These are phyloP conservation scores for Saccharomycopsis fibuligera DNA, from an alignment of 805 yeast genomes.

Conservation along the genomic window DNA sequence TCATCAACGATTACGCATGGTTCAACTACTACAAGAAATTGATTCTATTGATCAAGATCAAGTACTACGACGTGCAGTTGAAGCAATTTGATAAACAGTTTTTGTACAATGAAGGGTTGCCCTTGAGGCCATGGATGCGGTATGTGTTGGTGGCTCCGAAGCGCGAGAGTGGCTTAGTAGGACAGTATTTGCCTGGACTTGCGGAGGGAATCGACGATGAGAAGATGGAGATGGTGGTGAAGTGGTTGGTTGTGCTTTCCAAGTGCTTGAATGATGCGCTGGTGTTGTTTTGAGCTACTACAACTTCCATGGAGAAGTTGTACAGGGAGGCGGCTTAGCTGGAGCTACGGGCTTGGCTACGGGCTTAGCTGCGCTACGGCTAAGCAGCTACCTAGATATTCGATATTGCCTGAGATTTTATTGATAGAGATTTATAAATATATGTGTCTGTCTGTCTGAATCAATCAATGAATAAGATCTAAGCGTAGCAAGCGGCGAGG, in stretches of 20 bases:
- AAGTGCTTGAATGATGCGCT: neutral
- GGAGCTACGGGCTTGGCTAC: no score
- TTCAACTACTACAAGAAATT: slow-evolving; percentile 56
- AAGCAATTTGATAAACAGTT: slow-evolving; percentile 40
- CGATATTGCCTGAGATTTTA: no score
- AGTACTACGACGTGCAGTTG: neutral
- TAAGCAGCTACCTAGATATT: no score
- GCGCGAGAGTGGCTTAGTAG: slow-evolving; percentile 50
- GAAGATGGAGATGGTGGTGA: slow-evolving; percentile 30
- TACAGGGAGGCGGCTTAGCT: no score
- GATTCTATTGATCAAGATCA: slow-evolving; percentile 28
- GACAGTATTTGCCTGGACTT: slow-evolving; percentile 47
- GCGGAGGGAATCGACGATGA: slow-evolving; percentile 46
- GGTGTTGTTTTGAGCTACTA: no score
- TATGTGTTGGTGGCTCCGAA: slow-evolving; percentile 50
- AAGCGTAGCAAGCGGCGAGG: no score
- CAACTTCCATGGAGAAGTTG: no score
- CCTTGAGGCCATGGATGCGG: slow-evolving; percentile 45
- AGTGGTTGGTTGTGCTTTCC: slow-evolving; percentile 25
- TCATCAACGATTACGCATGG: slow-evolving; percentile 72
- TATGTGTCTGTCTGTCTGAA: no score
- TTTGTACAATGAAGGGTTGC: slow-evolving; percentile 38
- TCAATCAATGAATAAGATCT: no score
- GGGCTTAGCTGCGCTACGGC: no score
- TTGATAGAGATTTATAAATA: no score